These are phyloP conservation scores for Jackrogersella multiformis DNA, from an alignment of 495 filamentous ascomycete species.

Conservation along the genomic window DNA sequence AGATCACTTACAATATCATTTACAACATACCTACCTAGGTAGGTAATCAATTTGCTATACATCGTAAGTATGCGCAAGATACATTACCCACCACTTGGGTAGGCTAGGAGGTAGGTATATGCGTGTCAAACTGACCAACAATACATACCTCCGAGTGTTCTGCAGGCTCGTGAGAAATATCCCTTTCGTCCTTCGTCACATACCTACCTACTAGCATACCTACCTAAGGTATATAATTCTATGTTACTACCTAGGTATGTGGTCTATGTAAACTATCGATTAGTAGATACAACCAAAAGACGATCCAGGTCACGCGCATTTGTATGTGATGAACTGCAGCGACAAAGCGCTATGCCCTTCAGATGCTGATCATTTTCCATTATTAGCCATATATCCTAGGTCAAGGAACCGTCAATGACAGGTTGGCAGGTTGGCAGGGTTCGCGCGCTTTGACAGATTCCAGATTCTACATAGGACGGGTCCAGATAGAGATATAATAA, in stretches of 20 bases:
- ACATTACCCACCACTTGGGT: conserved; percentile 27
- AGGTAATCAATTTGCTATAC: conserved; percentile 10
- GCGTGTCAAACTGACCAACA: conserved; percentile 33
- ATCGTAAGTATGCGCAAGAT: conserved; percentile 22
- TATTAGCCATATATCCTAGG: conserved; percentile 6
- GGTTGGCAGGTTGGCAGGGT: conserved; percentile 17
- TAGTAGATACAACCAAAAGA: conserved; percentile 11
- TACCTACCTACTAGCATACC: background rate
- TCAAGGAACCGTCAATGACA: conserved; percentile 5
- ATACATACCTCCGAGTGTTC: conserved; percentile 6
- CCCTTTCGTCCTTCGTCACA: conserved; percentile 19
- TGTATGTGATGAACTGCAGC: conserved; percentile 35
- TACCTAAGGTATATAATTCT: too few species aligned
- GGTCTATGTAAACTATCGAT: conserved; percentile 7
- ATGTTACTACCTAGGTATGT: too few species aligned
- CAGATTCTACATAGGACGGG: conserved; percentile 23
- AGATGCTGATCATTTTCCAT: conserved; percentile 34
- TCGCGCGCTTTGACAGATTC: conserved; percentile 24
- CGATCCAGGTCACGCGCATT: background rate
- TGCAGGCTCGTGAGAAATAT: conserved; percentile 15
- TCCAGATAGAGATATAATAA: background rate
- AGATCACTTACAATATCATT: background rate
- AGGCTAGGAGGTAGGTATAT: conserved; percentile 15
- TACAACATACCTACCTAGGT: too few species aligned
- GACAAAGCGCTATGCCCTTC: conserved; percentile 17